A percentile compares a stretch with the other conserved stretches of the same genome.
Conservation (phyloP, 495 filamentous ascomycete species). For the Hypoxylon lenormandii region DNA sequence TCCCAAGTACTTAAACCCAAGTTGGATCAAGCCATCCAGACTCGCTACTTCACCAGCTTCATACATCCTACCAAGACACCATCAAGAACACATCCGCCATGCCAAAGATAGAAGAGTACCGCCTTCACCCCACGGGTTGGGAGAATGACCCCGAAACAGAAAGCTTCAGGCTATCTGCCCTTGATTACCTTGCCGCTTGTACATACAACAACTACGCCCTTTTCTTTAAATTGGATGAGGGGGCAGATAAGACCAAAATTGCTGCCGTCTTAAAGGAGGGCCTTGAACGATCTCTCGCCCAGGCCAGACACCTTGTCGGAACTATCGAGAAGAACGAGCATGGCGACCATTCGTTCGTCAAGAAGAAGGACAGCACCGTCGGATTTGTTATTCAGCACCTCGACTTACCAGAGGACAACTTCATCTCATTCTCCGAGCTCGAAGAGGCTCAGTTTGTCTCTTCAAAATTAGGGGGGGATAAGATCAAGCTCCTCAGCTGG, state of each 20-base stretch:
- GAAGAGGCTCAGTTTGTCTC: conserved; percentile 51
- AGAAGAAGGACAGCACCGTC: conserved; percentile 58
- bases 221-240: conserved; percentile 57
- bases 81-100: conserved; percentile 8
- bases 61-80: not conserved
- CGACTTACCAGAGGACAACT: conserved; percentile 50
- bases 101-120: conserved; percentile 32
- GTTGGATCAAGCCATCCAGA: not conserved
- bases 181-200: conserved; percentile 52
- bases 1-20: conserved; percentile 13
- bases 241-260: conserved; percentile 43
- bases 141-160: conserved; percentile 35
- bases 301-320: conserved; percentile 58
- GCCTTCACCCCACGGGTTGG: conserved; percentile 30
- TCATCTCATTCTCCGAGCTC: conserved; percentile 50
- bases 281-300: conserved; percentile 58
- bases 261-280: conserved; percentile 51
- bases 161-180: conserved; percentile 45
- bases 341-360: conserved; percentile 57
- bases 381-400: conserved; percentile 58
- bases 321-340: conserved; percentile 56
- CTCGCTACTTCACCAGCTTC: not conserved
- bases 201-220: conserved; percentile 55
- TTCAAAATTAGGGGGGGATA: conserved; percentile 50
- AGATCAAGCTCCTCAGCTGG: conserved; percentile 49